Conservation (phyloP, 2,329 filamentous ascomycete species). For the Lasiodiplodia theobromae region DNA sequence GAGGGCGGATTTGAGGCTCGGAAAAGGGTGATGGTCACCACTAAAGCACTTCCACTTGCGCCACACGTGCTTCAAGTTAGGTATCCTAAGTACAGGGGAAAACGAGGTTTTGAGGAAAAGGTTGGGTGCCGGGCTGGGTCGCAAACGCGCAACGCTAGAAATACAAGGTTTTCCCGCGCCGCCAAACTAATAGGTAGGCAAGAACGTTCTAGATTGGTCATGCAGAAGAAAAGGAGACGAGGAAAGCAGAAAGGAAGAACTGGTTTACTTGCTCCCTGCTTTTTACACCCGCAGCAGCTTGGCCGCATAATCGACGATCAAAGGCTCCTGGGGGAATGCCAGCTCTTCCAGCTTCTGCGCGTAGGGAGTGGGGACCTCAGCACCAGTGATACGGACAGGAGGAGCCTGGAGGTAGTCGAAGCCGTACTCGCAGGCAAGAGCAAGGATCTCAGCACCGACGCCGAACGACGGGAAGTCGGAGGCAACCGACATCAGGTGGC, state of each 20-base stretch:
- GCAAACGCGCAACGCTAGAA: slow-evolving; percentile 29
- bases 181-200: slow-evolving; percentile 17
- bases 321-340: slow-evolving; percentile 87
- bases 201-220: slow-evolving; percentile 28
- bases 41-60: slow-evolving; percentile 25
- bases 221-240: slow-evolving; percentile 15
- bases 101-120: slow-evolving; percentile 13
- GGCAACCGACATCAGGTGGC: slow-evolving; percentile 88
- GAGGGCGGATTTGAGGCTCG: neutral
- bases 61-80: slow-evolving; percentile 28
- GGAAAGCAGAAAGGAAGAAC: slow-evolving; percentile 6
- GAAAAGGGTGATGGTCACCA: slow-evolving; percentile 7
- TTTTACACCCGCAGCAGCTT: slow-evolving; percentile 82
- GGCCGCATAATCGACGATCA: slow-evolving; percentile 86
- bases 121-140: slow-evolving; percentile 4
- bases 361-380: slow-evolving; percentile 96
- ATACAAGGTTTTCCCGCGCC: slow-evolving; percentile 27
- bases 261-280: slow-evolving; percentile 24
- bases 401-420: slow-evolving; percentile 98
- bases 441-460: slow-evolving; percentile 90
- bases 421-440: slow-evolving; percentile 94
- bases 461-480: slow-evolving; percentile 97
- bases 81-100: slow-evolving; percentile 29
- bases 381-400: slow-evolving; percentile 91
- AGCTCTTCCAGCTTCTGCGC: slow-evolving; percentile 92